These are phyloP conservation scores for Penicillium alfredii DNA, from an alignment of 495 filamentous ascomycete species.

Conservation along the genomic window DNA sequence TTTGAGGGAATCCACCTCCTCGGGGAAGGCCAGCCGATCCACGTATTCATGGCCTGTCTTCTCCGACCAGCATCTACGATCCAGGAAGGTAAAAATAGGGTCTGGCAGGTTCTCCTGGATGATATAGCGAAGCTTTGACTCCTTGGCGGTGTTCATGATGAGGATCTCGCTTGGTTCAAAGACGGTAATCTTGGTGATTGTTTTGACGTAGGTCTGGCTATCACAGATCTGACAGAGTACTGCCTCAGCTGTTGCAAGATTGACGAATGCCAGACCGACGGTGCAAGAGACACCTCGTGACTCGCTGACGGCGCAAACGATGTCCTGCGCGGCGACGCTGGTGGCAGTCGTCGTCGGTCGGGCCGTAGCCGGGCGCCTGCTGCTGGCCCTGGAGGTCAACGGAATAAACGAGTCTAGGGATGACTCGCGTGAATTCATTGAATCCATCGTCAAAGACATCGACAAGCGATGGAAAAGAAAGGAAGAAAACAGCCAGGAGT, in stretches of 20 bases:
- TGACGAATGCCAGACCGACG: conserved; percentile 87
- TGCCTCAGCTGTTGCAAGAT: conserved; percentile 74
- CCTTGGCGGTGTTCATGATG: conserved; percentile 62
- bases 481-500: too few species aligned
- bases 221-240: conserved; percentile 88
- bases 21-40: conserved; percentile 65
- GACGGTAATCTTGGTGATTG: conserved; percentile 73
- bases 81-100: conserved; percentile 54
- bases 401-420: conserved; percentile 18
- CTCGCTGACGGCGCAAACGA: conserved; percentile 89
- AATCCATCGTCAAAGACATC: too few species aligned
- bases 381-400: conserved; percentile 27
- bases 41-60: conserved; percentile 71
- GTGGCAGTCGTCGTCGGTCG: conserved; percentile 58
- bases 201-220: conserved; percentile 79
- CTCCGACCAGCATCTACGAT: conserved; percentile 88
- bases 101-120: conserved; percentile 61
- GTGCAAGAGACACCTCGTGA: conserved; percentile 76
- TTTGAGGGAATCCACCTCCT: conserved; percentile 74
- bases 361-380: conserved; percentile 39
- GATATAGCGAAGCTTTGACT: conserved; percentile 71
- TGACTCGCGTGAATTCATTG: neutral
- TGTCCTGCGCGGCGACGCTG: conserved; percentile 64
- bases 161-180: conserved; percentile 72
- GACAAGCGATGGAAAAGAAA: too few species aligned